Evolutionary conservation across 163 green algal species (phyloP), one percentile per base, ranked within the genome.

Genomic region (Chloromonas sp.): DNA sequence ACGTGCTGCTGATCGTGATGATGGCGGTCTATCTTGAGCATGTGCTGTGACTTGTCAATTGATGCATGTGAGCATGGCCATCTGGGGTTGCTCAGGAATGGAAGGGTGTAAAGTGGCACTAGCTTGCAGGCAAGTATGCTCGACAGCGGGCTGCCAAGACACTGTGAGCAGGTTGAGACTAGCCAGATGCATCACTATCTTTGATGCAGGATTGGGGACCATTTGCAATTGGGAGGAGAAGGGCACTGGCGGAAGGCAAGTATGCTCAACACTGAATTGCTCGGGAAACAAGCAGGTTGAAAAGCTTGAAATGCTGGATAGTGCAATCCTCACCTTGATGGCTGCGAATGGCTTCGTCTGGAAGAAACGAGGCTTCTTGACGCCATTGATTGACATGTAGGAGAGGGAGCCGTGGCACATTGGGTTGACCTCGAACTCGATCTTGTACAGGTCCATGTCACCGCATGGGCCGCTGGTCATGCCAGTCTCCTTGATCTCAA

Each of bases 361-460:
- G 83, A 86, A 88, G 57, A 86, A 88, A 5, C 58, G 83, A 1
- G 83, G 77, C 60, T 74, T 80, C 14, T 77, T 61, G 3, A 60
- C 15, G 60, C 85, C 85, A 58, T 88, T 70, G n/a, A 88, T 60
- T 0, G 78, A 85, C 5, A 79, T 84, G 82, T 83, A 88, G 60
- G 78, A 71, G 0, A 88, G 85, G 0, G 85, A 58, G 5, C 81
- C 79, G 1, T 62, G 2, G 82, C 85, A 88, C 2, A 0, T 3
- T 36, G 2, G 14, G 14, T 86, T 83, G 0, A 78, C 82, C 60
- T 88, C 85, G 60, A 88, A 14, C 79, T 88, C 85, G 58, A 88
- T 71, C 85, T 88, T 88, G 85, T 88, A 88, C 0, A 88, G 82
- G 15, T 84, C 76, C 59, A 88, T 86, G 2, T 84, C 61, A 78